phyloP scores from a whole-genome alignment of 2,329 filamentous ascomycete genomes.

The Akanthomyces dipterigenus region DNA sequence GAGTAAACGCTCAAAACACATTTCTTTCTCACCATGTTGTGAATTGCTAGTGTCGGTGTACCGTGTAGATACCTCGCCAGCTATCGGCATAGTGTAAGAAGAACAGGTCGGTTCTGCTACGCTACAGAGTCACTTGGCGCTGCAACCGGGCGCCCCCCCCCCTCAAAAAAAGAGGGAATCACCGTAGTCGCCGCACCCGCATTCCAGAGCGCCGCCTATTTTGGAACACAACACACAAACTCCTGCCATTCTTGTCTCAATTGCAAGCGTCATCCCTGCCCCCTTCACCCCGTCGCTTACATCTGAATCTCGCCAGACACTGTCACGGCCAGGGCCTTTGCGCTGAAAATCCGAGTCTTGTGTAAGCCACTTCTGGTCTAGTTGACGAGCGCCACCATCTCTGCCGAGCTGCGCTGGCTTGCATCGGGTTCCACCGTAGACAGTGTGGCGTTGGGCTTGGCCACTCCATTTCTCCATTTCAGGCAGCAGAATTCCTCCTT shows the following conservation, averaged over 20 bases:
- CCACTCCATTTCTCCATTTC: background rate
- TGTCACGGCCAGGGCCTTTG: too few relatives aligned
- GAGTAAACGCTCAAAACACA: too few relatives aligned
- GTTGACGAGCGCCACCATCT: background rate
- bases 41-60: too few relatives aligned
- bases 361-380: background rate
- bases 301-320: too few relatives aligned
- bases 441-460: background rate
- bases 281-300: too few relatives aligned
- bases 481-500: constrained; percentile 5
- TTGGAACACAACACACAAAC: background rate
- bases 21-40: too few relatives aligned
- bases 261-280: background rate
- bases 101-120: background rate
- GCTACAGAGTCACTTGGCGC: background rate
- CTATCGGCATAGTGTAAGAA: background rate
- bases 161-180: background rate
- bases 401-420: background rate
- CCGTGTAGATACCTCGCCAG: background rate
- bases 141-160: background rate
- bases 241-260: background rate
- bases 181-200: background rate
- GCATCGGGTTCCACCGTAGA: background rate
- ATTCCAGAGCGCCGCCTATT: background rate
- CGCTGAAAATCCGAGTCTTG: too few relatives aligned